These are phyloP conservation scores for Colletotrichum cuscutae DNA, from an alignment of 2,329 filamentous ascomycete species.

Conservation along the genomic window DNA sequence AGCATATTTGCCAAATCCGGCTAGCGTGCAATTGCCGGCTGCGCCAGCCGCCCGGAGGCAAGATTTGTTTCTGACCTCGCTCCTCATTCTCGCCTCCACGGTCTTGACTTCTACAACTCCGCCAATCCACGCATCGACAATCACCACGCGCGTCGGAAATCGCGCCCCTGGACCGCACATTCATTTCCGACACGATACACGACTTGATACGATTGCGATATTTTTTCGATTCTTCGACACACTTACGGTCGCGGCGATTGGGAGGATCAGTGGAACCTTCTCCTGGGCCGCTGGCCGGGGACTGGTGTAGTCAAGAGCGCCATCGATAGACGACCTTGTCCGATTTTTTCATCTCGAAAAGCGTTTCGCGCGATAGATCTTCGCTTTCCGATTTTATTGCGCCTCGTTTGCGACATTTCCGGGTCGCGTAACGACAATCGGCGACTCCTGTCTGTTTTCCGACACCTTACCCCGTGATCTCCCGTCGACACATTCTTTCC, in stretches of 20 bases:
- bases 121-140: slow-evolving; percentile 46
- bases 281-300: slow-evolving; percentile 59
- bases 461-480: background rate
- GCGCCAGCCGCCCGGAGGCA: slow-evolving; percentile 52
- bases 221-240: slow-evolving; percentile 43
- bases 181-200: slow-evolving; percentile 46
- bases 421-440: slow-evolving; percentile 35
- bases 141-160: slow-evolving; percentile 65
- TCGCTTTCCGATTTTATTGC: slow-evolving; percentile 37
- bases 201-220: slow-evolving; percentile 49
- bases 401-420: slow-evolving; percentile 39
- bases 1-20: slow-evolving; percentile 38
- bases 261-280: slow-evolving; percentile 56
- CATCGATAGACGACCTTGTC: slow-evolving; percentile 50
- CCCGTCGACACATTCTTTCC: slow-evolving; percentile 26
- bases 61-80: slow-evolving; percentile 56
- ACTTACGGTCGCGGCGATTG: slow-evolving; percentile 54
- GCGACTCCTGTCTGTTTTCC: slow-evolving; percentile 9
- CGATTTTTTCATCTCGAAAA: slow-evolving; percentile 46
- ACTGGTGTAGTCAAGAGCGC: slow-evolving; percentile 54
- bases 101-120: slow-evolving; percentile 43
- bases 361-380: slow-evolving; percentile 39
- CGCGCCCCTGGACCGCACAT: slow-evolving; percentile 48
- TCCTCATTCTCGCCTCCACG: slow-evolving; percentile 51
- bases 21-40: slow-evolving; percentile 44